A percentile compares a stretch with the other conserved stretches of the same genome.
Conservation (phyloP, 1,139 yeast genomes). For the Tardiomyces blankii region DNA sequence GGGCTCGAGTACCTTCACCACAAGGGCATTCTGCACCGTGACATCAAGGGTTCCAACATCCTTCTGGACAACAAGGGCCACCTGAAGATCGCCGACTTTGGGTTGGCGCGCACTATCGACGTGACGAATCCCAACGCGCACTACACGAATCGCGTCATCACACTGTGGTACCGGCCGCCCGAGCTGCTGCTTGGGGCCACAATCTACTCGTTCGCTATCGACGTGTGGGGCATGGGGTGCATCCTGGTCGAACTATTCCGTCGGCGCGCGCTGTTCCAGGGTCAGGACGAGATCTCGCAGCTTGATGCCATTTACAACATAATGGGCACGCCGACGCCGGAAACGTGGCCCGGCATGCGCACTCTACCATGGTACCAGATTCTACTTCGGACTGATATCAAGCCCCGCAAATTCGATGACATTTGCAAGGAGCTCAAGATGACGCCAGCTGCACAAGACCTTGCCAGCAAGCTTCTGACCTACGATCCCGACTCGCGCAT, state of each 20-base stretch:
- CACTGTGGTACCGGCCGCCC: constrained; percentile 97
- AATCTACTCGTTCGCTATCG: constrained; percentile 81
- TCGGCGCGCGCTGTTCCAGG: constrained; percentile 70
- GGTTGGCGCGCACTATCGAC: constrained; percentile 56
- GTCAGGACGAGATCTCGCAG: constrained; percentile 81
- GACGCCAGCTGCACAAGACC: constrained; percentile 48
- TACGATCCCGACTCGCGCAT: constrained; percentile 61
- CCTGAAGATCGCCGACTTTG: constrained; percentile 86
- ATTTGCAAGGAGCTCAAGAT: constrained; percentile 31
- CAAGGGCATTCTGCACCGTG: constrained; percentile 77
- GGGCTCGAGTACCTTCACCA: constrained; percentile 78
- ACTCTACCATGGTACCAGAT: constrained; percentile 88
- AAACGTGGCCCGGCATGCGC: constrained; percentile 70
- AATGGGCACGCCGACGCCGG: constrained; percentile 75
- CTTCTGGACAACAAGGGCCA: constrained; percentile 61
- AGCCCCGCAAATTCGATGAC: constrained; percentile 37
- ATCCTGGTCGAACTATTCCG: constrained; percentile 71
- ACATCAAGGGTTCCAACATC: constrained; percentile 89
- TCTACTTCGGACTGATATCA: constrained; percentile 48
- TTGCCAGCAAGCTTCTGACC: constrained; percentile 51
- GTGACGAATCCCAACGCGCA: constrained; percentile 21
- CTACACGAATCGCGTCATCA: constrained; percentile 89
- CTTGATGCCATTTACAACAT: constrained; percentile 61
- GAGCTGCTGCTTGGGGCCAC: constrained; percentile 86
- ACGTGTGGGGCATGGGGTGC: constrained; percentile 97